Percentiles rank a stretch among this genome's conserved stretches.
phyloP scores from a whole-genome alignment of 2,329 filamentous ascomycete genomes.

The Aspergillus melleus region DNA sequence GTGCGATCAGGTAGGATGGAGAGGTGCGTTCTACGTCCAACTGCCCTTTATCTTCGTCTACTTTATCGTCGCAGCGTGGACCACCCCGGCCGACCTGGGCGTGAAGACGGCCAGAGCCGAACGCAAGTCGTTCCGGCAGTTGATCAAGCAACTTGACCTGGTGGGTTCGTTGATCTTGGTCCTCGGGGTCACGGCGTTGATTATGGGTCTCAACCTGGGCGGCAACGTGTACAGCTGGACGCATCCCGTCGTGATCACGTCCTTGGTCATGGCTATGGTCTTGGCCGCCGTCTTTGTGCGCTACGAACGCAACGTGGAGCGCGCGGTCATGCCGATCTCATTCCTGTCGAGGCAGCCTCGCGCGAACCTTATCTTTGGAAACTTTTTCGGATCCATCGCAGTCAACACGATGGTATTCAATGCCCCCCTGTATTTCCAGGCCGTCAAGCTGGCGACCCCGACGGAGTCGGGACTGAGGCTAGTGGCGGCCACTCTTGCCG shows the following conservation, averaged over 20 bases:
- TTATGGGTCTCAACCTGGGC: constrained; percentile 54
- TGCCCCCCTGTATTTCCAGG: constrained; percentile 74
- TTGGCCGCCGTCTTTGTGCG: constrained; percentile 41
- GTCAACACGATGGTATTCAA: constrained; percentile 65
- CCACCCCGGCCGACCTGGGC: constrained; percentile 48
- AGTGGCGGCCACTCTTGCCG: constrained; percentile 60
- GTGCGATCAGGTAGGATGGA: constrained; percentile 43
- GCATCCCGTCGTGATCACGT: constrained; percentile 51
- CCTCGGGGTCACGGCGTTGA: constrained; percentile 48
- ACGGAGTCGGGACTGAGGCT: constrained; percentile 73
- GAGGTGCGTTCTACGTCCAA: constrained; percentile 50
- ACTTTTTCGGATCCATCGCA: constrained; percentile 52
- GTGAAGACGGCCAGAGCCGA: constrained; percentile 44
- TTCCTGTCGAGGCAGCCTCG: constrained; percentile 50
- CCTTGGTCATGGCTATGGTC: constrained; percentile 44
- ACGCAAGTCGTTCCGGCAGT: constrained; percentile 41
- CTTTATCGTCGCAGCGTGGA: constrained; percentile 45
- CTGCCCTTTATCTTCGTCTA: constrained; percentile 50
- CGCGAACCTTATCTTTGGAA: constrained; percentile 52
- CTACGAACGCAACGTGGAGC: constrained; percentile 45
- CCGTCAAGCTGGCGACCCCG: constrained; percentile 67
- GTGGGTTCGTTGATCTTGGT: constrained; percentile 51
- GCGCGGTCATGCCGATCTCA: constrained; percentile 52
- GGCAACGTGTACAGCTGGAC: constrained; percentile 54
- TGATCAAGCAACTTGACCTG: constrained; percentile 52